Evolutionary conservation across 495 filamentous ascomycete species (phyloP).

Genomic region (Neurospora tetraspora): DNA sequence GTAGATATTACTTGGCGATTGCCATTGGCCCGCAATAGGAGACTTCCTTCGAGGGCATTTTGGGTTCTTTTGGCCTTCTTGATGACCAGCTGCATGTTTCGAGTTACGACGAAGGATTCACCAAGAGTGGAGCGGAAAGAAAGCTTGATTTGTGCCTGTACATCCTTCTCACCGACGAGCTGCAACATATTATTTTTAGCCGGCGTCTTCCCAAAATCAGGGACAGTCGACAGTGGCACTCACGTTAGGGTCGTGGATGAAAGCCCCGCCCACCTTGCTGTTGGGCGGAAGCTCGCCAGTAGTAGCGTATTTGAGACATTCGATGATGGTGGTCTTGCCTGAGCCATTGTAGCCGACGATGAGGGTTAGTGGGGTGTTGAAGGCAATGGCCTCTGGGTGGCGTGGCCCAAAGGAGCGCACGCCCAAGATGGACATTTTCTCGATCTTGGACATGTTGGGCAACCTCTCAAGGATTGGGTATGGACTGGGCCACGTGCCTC

Average conservation of each 20-base stretch:
- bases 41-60: constrained; percentile 72
- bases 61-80: constrained; percentile 63
- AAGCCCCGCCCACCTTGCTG: constrained; percentile 76
- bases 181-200: constrained; percentile 14
- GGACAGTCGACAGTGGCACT: background rate
- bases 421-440: constrained; percentile 79
- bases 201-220: background rate
- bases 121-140: constrained; percentile 69
- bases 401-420: constrained; percentile 85
- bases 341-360: constrained; percentile 97
- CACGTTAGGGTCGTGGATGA: constrained; percentile 90
- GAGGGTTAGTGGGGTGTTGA: constrained; percentile 81
- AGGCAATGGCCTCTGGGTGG: constrained; percentile 71
- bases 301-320: constrained; percentile 97
- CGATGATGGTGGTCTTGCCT: constrained; percentile 97
- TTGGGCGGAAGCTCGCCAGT: constrained; percentile 91
- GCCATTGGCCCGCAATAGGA: constrained; percentile 69
- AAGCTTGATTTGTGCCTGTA: constrained; percentile 83
- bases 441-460: constrained; percentile 57
- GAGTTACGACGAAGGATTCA: constrained; percentile 66
- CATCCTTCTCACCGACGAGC: constrained; percentile 82
- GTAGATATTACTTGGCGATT: constrained; percentile 70
- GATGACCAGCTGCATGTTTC: constrained; percentile 74
- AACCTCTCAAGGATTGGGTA: background rate
- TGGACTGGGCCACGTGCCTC: background rate